Base-by-base conservation (phyloP, 805 yeast species). In the Wickerhamomyces strasburgensis region DNA sequence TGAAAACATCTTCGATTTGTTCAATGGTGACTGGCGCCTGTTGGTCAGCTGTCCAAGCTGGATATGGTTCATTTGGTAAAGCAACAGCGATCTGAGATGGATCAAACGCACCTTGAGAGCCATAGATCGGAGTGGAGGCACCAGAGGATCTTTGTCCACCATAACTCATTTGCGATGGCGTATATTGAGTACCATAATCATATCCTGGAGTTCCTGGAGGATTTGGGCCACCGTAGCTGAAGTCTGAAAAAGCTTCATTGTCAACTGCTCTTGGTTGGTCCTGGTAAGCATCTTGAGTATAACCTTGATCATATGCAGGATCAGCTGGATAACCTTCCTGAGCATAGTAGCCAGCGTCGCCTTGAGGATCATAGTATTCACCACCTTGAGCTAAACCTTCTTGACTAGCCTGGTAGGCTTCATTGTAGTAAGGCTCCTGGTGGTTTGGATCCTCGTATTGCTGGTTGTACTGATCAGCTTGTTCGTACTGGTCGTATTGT, bases 41-140 rank as follows among this genome's bases (percentile, higher is more conserved):
- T 39, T 84, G 89, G 63, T 93, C 98, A 32, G 95, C 95, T 18
- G 96, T 85, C 98, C 98, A 93, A 35, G 98, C 98, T 30, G 99
- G 98, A 62, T 90, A 93, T 24, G 98, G 99, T 62, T 93, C 93
- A 31, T 88, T 78, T 52, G 95, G 72, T 65, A 82, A 51, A 60
- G 86, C 81, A 71, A 80, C 66, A 55, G 84, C 65, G 57, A 77
- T 61, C 55, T 79, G 64, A 6, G 78, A 67, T 24, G 84, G 82
- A 52, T 78, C 82, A 53, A 75, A 67, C 6, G 61, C 66, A 37
- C 62, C 64, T 43, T 71, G 73, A 39, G 78, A 78, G 28, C 93
- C 94, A 57, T 84, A 84, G 49, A 86, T 77, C 15, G 98, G 98
- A 29, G 98, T 93, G 2, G 96, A 86, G 29, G 96, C 86, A 44